A percentile compares a stretch with the other conserved stretches of the same genome.
phyloP scores from a whole-genome alignment of 768 basidiomycete genomes.

The Boletus rufocinnamomeus region DNA sequence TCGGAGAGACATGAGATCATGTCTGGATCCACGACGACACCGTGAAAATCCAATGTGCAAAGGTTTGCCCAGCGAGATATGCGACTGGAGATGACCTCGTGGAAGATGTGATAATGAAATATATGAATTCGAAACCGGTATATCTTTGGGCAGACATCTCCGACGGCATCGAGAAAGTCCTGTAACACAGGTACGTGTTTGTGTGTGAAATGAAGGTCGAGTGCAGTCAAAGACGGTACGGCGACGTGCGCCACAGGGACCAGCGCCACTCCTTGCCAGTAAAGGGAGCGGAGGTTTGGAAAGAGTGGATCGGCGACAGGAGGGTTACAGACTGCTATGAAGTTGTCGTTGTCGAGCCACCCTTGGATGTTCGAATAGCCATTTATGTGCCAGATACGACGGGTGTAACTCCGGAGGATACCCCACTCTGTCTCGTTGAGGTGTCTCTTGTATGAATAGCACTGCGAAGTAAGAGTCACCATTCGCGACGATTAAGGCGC shows the following conservation, averaged over 20 bases:
- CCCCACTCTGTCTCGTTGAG: neutral
- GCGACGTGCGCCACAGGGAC: neutral
- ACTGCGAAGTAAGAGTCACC: neutral
- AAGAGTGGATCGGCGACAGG: neutral
- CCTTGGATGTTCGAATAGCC: neutral
- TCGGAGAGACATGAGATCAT: neutral
- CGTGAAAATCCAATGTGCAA: neutral
- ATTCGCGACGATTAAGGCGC: neutral
- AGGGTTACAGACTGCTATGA: neutral
- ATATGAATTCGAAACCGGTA: neutral
- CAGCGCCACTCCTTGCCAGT: neutral
- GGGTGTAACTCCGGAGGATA: neutral
- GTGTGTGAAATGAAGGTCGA: neutral
- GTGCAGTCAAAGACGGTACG: neutral
- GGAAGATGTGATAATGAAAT: neutral
- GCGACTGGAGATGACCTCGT: neutral
- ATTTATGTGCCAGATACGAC: neutral
- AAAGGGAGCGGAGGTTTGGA: neutral
- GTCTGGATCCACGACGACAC: neutral
- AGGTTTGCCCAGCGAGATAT: neutral
- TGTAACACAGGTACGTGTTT: neutral
- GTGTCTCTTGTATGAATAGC: neutral
- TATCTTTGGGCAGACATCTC: neutral
- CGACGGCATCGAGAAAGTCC: neutral
- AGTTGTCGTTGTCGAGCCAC: too few species aligned